Conservation (phyloP, 108 stramenopile genomes). For the Cyclotella atomus region DNA sequence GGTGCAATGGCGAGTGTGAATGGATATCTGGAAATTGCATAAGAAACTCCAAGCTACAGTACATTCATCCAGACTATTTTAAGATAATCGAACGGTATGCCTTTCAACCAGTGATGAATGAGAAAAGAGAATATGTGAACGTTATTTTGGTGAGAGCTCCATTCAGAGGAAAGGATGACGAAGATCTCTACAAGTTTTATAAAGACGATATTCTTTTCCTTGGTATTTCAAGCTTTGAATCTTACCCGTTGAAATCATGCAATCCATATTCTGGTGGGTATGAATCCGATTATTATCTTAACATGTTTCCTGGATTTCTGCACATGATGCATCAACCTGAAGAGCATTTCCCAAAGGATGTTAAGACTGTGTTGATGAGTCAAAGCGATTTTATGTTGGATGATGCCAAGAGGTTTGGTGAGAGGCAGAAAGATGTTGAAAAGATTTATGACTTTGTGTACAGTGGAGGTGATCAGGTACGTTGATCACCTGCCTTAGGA, state of each 20-base stretch:
- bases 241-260: constrained; percentile 41
- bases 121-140: constrained; percentile 39
- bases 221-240: constrained; percentile 50
- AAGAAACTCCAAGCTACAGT: constrained; percentile 18
- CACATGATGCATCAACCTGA: constrained; percentile 49
- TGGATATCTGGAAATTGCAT: constrained; percentile 28
- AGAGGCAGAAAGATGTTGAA: constrained; percentile 16
- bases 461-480: constrained; percentile 41
- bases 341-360: constrained; percentile 24
- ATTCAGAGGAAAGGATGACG: constrained; percentile 29
- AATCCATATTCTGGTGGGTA: constrained; percentile 39
- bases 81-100: constrained; percentile 36
- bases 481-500: background rate
- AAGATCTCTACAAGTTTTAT: constrained; percentile 43
- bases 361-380: constrained; percentile 41
- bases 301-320: constrained; percentile 52
- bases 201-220: constrained; percentile 49
- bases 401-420: constrained; percentile 17
- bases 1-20: constrained; percentile 54
- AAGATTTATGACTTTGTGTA: constrained; percentile 54
- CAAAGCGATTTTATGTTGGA: constrained; percentile 49
- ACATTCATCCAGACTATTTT: constrained; percentile 47
- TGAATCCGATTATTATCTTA: constrained; percentile 38
- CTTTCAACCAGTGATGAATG: constrained; percentile 46
- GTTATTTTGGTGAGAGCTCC: constrained; percentile 48